These are phyloP conservation scores for Gossypium ekmanianum DNA, from an alignment of 345 rosid species.

Conservation along the genomic window DNA sequence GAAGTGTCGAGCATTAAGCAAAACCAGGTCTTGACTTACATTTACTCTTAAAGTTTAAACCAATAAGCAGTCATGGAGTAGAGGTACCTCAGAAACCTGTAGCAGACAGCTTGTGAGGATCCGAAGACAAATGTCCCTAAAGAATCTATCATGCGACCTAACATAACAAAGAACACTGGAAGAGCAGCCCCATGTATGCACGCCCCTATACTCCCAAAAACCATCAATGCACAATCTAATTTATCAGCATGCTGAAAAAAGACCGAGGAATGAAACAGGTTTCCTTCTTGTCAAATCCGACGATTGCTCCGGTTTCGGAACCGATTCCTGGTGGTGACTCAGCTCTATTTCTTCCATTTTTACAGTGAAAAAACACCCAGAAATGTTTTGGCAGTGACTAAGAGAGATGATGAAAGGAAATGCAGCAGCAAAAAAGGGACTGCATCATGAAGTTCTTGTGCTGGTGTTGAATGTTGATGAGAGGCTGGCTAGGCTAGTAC, in stretches of 20 bases:
- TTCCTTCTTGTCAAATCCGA: constrained; percentile 15
- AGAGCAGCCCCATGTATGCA: constrained; percentile 68
- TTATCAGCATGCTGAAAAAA: constrained; percentile 66
- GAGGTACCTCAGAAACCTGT: constrained; percentile 51
- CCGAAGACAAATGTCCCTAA: constrained; percentile 51
- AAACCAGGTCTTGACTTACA: background rate
- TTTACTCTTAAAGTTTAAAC: background rate
- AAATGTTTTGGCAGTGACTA: background rate
- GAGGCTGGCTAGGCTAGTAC: background rate
- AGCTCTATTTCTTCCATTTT: constrained; percentile 30
- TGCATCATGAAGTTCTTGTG: constrained; percentile 19
- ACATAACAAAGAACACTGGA: constrained; percentile 63
- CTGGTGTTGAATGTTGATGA: background rate
- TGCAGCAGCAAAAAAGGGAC: background rate
- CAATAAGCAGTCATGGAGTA: background rate
- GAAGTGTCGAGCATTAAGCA: background rate
- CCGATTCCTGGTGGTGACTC: constrained; percentile 4
- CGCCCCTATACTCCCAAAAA: constrained; percentile 55
- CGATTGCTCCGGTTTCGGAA: constrained; percentile 15
- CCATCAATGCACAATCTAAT: constrained; percentile 50
- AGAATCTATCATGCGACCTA: constrained; percentile 66
- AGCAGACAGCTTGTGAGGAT: constrained; percentile 51
- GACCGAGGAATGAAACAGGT: constrained; percentile 50
- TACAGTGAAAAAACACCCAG: background rate
- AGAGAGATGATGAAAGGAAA: background rate